Conservation (phyloP, 495 filamentous ascomycete species). For the Rusavskia elegans region DNA sequence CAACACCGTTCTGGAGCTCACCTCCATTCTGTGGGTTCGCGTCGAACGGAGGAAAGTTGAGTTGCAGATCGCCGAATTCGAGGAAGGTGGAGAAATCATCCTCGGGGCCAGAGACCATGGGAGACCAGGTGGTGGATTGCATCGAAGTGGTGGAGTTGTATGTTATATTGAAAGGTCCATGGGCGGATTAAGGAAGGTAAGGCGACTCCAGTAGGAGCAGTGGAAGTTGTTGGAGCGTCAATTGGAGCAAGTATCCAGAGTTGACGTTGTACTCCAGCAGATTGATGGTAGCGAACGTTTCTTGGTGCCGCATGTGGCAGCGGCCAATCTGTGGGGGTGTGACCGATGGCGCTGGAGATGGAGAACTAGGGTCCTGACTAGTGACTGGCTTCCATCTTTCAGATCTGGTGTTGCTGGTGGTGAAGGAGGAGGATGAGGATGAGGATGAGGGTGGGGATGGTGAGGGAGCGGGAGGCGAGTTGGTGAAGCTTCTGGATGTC, state of each 20-base stretch:
- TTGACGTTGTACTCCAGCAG: not conserved
- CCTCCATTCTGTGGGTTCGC: slow-evolving; percentile 16
- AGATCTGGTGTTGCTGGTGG: no score
- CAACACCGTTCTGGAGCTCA: slow-evolving; percentile 8
- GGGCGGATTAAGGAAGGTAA: not conserved
- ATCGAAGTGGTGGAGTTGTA: not conserved
- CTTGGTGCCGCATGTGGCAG: not conserved
- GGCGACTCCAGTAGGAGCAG: not conserved
- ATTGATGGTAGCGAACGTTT: not conserved
- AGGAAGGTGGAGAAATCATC: slow-evolving; percentile 40
- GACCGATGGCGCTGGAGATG: not conserved
- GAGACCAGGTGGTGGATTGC: slow-evolving; percentile 7
- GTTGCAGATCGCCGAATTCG: slow-evolving; percentile 27
- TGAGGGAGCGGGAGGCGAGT: no score
- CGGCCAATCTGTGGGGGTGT: not conserved
- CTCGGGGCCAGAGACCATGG: slow-evolving; percentile 17
- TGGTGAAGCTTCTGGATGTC: no score
- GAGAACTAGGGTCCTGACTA: not conserved
- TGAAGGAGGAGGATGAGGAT: no score
- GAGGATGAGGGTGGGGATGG: no score
- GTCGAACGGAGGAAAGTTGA: slow-evolving; percentile 32
- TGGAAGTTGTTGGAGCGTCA: not conserved
- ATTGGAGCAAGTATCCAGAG: not conserved
- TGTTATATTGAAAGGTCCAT: not conserved
- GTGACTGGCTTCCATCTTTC: no score